Evolutionary conservation across 2,329 filamentous ascomycete species (phyloP).

Genomic region (Fusarium solani-melongenae): DNA sequence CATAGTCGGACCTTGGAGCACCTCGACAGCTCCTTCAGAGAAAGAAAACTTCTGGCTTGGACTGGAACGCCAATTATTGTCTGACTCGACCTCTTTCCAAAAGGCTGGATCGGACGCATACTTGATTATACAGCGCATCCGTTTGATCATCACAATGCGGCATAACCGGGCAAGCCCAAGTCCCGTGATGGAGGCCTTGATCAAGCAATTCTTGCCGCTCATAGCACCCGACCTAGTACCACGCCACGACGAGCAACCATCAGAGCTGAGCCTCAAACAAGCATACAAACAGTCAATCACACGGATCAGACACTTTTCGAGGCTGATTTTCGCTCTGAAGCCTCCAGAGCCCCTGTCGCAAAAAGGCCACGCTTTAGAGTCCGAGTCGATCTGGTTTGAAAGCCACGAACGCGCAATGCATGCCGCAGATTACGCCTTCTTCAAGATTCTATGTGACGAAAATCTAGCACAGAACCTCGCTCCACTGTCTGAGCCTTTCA

Average conservation of each 20-base stretch:
- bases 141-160: neutral
- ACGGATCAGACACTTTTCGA: neutral
- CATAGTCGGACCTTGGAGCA: neutral
- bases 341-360: neutral
- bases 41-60: neutral
- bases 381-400: neutral
- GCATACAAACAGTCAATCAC: neutral
- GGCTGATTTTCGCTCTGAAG: neutral
- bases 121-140: neutral
- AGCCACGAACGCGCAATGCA: neutral
- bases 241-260: neutral
- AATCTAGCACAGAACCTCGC: neutral
- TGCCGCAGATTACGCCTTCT: neutral
- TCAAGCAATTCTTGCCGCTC: neutral
- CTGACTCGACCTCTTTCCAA: neutral
- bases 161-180: neutral
- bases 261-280: neutral
- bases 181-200: neutral
- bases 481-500: too few relatives aligned
- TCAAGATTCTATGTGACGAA: neutral
- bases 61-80: neutral
- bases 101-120: neutral
- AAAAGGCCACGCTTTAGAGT: neutral
- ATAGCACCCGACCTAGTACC: neutral
- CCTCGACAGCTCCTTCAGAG: neutral